Conservation (phyloP, 768 basidiomycete species). For the Tylopilus sp. region DNA sequence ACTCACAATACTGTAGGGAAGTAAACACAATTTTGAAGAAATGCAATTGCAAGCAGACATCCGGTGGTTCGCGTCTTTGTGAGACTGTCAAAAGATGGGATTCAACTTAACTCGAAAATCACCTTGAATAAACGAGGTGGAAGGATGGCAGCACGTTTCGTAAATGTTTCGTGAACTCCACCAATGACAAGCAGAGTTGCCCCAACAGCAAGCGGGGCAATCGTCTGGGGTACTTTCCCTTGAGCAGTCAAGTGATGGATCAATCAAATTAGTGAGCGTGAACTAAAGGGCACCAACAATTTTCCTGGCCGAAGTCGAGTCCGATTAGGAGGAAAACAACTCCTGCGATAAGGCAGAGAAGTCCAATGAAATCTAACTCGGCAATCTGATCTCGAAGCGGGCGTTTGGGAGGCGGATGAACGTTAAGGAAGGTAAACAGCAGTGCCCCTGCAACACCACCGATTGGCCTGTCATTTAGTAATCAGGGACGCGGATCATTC, state of each 20-base stretch:
- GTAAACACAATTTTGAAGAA: slow-evolving; percentile 63
- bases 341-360: slow-evolving; percentile 58
- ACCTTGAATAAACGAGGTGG: slow-evolving; percentile 76
- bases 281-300: slow-evolving; percentile 43
- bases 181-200: slow-evolving; percentile 45
- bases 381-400: slow-evolving; percentile 51
- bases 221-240: slow-evolving; percentile 59
- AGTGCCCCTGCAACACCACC: slow-evolving; percentile 59
- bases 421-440: slow-evolving; percentile 68
- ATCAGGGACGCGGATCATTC: neutral
- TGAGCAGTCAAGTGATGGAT: neutral
- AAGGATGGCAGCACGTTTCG: slow-evolving; percentile 63
- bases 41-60: slow-evolving; percentile 50
- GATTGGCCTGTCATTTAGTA: slow-evolving; percentile 48
- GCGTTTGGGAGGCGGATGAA: slow-evolving; percentile 65
- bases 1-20: slow-evolving; percentile 39
- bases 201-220: slow-evolving; percentile 55
- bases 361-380: slow-evolving; percentile 70
- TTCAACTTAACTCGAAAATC: slow-evolving; percentile 4
- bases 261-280: neutral
- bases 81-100: neutral
- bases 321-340: slow-evolving; percentile 65
- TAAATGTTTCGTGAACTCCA: slow-evolving; percentile 55
- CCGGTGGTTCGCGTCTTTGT: slow-evolving; percentile 64
- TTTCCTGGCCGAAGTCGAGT: slow-evolving; percentile 63